Evolutionary conservation across 306 rosid species (phyloP), one percentile per base, ranked within the genome.

Genomic region (Sphenostylis stenocarpa): DNA sequence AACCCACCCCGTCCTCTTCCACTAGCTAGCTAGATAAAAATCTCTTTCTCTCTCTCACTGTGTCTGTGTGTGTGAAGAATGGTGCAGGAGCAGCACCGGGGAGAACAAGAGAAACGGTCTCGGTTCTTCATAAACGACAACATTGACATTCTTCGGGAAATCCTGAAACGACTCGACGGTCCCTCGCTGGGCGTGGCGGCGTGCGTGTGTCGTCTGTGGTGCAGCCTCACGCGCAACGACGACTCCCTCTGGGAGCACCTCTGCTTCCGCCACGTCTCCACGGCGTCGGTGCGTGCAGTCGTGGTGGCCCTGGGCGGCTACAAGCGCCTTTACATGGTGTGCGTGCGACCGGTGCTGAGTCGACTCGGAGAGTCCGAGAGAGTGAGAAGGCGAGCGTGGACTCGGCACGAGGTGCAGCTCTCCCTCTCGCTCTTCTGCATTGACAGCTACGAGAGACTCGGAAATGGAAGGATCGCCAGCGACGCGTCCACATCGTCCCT

Each of bases 201-300:
- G 4, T 92, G 96, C 76, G 97, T 91, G 65, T 94, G 98, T 77
- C 92, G 97, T 10, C 87, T 92, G 17, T 94, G 98, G 98, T 83
- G 88, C 74, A 82, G 84, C 80, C 82, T 92, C 38, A 83, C 92
- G 12, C 73, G 78, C 38, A 86, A 82, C 83, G 96, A 94, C 80
- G 98, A 95, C 85, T 86, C 97, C 1, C 86, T 95, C 14, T 95
- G 97, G 98, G 98, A 92, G 21, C 89, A 92, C 74, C 86, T 95
- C 74, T 95, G 98, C 83, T 90, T 95, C 83, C 90, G 88, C 66
- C 97, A 90, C 85, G 89, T 84, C 57, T 84, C 86, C 0, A 29
- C 83, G 6, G 93, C 96, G 0, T 88, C 93, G 0, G 76, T 95
- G 0, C 73, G 91, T 0, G 61, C 91, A 0, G 85, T 92, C 16